phyloP scores from a whole-genome alignment of 371 early-diverging fungal genomes.

The Apophysomyces sp. region DNA sequence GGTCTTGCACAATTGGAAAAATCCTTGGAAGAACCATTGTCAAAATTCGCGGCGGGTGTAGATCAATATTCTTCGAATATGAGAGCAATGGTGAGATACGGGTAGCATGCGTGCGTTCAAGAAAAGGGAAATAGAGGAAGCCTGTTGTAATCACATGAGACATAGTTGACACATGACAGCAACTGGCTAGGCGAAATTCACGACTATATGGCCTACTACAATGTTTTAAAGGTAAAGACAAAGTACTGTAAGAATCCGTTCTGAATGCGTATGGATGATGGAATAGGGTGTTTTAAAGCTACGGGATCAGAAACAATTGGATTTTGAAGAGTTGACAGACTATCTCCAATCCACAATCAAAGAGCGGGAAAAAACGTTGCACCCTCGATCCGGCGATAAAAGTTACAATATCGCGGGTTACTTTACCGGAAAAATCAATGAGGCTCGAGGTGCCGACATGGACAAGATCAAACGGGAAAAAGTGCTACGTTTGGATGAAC shows the following conservation, averaged over 20 bases:
- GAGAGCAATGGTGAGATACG: constrained; percentile 56
- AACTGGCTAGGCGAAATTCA: constrained; percentile 77
- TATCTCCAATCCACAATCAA: constrained; percentile 67
- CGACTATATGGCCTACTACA: constrained; percentile 88
- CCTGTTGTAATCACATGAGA: background rate
- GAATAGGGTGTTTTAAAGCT: constrained; percentile 69
- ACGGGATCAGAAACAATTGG: constrained; percentile 93
- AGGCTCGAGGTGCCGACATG: constrained; percentile 86
- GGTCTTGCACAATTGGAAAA: constrained; percentile 84
- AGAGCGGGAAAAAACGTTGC: constrained; percentile 61
- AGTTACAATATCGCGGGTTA: constrained; percentile 70
- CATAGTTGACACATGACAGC: constrained; percentile 47
- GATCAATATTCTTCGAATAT: constrained; percentile 60
- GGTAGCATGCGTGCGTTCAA: background rate
- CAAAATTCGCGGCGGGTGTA: constrained; percentile 64
- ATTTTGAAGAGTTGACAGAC: constrained; percentile 85
- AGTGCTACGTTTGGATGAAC: constrained; percentile 67
- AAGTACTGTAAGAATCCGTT: background rate
- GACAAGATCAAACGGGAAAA: constrained; percentile 80
- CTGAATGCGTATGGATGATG: background rate
- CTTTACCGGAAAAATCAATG: constrained; percentile 86
- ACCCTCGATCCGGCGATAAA: constrained; percentile 50
- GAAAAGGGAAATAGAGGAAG: background rate
- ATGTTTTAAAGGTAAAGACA: constrained; percentile 68
- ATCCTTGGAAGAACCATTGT: constrained; percentile 65